Conservation (phyloP, 1,284 basidiomycete genomes). For the Naganishia cerealis region DNA sequence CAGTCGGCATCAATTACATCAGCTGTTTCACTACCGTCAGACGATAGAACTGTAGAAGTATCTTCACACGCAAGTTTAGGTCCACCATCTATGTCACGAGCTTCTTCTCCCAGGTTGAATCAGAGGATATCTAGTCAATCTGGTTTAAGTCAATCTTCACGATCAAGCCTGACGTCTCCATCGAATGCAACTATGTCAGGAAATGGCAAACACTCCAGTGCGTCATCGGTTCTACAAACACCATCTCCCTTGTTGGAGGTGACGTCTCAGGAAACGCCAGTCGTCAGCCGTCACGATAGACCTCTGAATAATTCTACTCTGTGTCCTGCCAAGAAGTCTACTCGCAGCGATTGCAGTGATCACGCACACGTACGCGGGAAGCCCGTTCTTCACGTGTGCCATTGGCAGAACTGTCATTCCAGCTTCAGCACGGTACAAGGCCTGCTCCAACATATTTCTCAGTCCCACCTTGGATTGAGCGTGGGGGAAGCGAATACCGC, state of each 20-base stretch:
- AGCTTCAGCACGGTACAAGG: constrained; percentile 55
- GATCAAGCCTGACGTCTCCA: background rate
- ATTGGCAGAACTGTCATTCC: constrained; percentile 56
- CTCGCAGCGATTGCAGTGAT: constrained; percentile 15
- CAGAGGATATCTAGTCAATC: background rate
- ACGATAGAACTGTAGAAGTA: background rate
- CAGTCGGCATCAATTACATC: background rate
- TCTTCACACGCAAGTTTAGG: background rate
- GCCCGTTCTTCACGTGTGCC: constrained; percentile 48
- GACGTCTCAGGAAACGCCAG: background rate
- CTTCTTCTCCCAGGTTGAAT: background rate
- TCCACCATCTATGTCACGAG: background rate
- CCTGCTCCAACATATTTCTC: constrained; percentile 55
- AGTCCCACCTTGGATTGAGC: constrained; percentile 27
- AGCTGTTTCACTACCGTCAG: background rate
- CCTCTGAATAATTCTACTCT: background rate
- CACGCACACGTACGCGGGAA: constrained; percentile 16
- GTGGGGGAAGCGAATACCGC: background rate
- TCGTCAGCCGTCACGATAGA: background rate
- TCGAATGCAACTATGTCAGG: background rate
- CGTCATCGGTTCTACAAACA: constrained; percentile 16
- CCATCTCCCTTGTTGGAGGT: constrained; percentile 11
- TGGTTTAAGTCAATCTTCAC: background rate
- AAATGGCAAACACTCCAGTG: constrained; percentile 4
- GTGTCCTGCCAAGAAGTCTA: constrained; percentile 14